Percentiles rank a stretch among this genome's conserved stretches.
Conservation (phyloP, 345 rosid species). For the Clausena lansium region DNA sequence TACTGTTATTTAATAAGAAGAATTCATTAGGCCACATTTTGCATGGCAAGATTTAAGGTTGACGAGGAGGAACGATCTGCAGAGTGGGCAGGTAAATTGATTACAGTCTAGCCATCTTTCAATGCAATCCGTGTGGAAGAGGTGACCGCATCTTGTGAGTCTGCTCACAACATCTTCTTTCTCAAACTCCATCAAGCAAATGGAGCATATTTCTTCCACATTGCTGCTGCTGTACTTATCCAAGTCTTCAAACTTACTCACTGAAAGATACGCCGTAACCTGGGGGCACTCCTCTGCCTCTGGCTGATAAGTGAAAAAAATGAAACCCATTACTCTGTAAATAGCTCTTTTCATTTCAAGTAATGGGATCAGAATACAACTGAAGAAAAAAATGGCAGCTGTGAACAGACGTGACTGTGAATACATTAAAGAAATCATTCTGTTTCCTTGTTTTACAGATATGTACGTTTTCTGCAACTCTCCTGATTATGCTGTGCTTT, state of each 20-base stretch:
- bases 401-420: slow-evolving; percentile 41
- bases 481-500: too few relatives aligned
- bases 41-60: background rate
- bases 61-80: slow-evolving; percentile 50
- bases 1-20: background rate
- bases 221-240: background rate
- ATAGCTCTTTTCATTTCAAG: slow-evolving; percentile 30
- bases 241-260: slow-evolving; percentile 37
- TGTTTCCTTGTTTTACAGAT: background rate
- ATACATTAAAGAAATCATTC: slow-evolving; percentile 50
- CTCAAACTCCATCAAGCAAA: slow-evolving; percentile 60
- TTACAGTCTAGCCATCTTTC: slow-evolving; percentile 54
- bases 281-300: slow-evolving; percentile 1
- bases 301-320: slow-evolving; percentile 12
- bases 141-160: slow-evolving; percentile 55
- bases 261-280: slow-evolving; percentile 23
- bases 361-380: slow-evolving; percentile 51
- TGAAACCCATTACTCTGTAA: slow-evolving; percentile 3
- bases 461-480: background rate
- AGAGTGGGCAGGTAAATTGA: slow-evolving; percentile 76
- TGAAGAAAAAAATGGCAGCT: slow-evolving; percentile 53
- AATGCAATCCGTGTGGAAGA: slow-evolving; percentile 64
- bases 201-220: slow-evolving; percentile 42
- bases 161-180: slow-evolving; percentile 50
- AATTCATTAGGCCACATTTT: background rate